Evolutionary conservation across 2,329 filamentous ascomycete genomes (phyloP), one percentile per base, ranked within the genome.

Genomic region (Cadophora malorum): DNA sequence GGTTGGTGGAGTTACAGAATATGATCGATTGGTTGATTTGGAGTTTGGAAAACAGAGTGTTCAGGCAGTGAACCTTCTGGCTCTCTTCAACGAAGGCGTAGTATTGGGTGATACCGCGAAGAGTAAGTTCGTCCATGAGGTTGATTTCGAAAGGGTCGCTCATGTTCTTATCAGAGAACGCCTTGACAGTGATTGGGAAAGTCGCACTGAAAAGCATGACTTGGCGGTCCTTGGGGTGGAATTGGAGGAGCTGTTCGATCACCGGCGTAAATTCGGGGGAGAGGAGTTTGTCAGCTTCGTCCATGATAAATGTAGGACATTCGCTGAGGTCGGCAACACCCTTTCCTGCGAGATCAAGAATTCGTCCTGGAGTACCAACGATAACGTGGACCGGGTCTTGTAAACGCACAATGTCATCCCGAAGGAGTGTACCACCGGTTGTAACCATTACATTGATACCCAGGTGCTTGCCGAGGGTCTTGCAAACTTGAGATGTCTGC

Each of bases 1-100:
- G 93, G 80, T 98, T 98, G 64, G 96, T 99, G 50, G 96, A 99
- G 82, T 99, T 99, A 83, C 96, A 99, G 84, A 99, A 99, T 79
- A 99, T 99, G 83, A 99, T 99, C 71, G 96, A 99, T 84, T 99
- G 96, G 83, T 99, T 99, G 83, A 99, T 99, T 81, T 99, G 95
- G 19, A 99, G 89, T 82, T 97, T 97, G 75, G 94, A 97, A 85
- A 99, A 99, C 71, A 99, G 90, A 0, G 96, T 99, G 84, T 99
- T 99, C 73, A 99, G 83, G 80, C 96, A 99, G 83, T 99, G 96
- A 23, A 99, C 96, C 83, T 99, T 99, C 79, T 97, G 93, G 83
- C 97, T 97, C 83, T 99, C 96, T 81, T 99, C 96, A 63, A 99
- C 96, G 74, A 98, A 99, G 52, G 96, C 96, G 78, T 99, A 99